A percentile compares a stretch with the other conserved stretches of the same genome.
Conservation (phyloP, 495 filamentous ascomycete genomes). For the Extremus antarcticus region DNA sequence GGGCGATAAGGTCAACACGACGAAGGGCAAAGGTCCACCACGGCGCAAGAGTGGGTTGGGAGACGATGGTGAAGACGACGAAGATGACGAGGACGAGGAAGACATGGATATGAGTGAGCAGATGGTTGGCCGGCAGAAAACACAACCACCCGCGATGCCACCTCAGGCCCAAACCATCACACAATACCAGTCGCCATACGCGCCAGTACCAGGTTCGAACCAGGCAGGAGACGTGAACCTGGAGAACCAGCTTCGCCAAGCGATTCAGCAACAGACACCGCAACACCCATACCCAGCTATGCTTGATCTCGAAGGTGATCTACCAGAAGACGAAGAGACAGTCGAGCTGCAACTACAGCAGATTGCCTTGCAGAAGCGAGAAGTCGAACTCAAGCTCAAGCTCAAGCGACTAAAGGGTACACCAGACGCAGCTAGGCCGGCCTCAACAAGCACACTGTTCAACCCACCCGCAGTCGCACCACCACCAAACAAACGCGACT, state of each 20-base stretch:
- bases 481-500: conserved; percentile 12
- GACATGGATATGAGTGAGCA: neutral
- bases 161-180: neutral
- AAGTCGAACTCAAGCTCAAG: conserved; percentile 18
- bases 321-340: conserved; percentile 18
- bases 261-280: conserved; percentile 10
- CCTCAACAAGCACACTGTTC: conserved; percentile 8
- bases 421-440: neutral
- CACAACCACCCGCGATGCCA: neutral
- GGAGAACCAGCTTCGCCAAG: conserved; percentile 16
- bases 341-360: conserved; percentile 17
- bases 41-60: neutral
- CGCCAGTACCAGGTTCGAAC: conserved; percentile 2
- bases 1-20: conserved; percentile 9
- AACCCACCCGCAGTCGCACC: conserved; percentile 4
- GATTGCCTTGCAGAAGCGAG: conserved; percentile 18
- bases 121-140: neutral
- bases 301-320: conserved; percentile 1
- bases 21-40: neutral
- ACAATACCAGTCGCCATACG: conserved; percentile 18
- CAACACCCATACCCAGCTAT: conserved; percentile 3
- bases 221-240: neutral
- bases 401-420: conserved; percentile 11
- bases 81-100: conserved; percentile 5
- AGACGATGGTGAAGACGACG: conserved; percentile 2